Base-by-base conservation (phyloP, 176 grass and related monocot genomes). In the Saccharum spontaneum region DNA sequence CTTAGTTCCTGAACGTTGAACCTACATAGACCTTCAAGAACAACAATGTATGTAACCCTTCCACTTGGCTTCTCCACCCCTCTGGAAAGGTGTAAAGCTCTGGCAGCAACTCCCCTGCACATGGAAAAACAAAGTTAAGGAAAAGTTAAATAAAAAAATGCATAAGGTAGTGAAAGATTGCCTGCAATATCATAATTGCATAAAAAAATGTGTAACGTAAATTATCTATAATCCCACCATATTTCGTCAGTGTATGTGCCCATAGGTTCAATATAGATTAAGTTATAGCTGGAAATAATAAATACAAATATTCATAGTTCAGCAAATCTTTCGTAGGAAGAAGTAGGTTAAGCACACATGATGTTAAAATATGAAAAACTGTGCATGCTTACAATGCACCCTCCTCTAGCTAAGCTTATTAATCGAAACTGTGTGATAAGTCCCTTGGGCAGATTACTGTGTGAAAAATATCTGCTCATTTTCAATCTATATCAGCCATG, bases 51-150 rank as follows among this genome's bases (percentile, higher is more conserved):
- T 62, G 93, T 99, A 68, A 99, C 93, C 85, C 90, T 90, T 69
- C 97, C 97, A 72, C 97, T 99, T 88, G 97, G 97, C 78, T 99
- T 99, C 88, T 99, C 97, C 30, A 99, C 97, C 33, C 90, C 97
- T 94, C 91, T 90, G 30, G 97, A 99, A 84, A 99, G 93, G 83
- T 99, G 97, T 80, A 99, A 88, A 75, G 97, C 97, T 91, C 93
- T 99, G 81, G 97, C 97, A 44, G 97, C 97, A 92, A 99, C 97
- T 84, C 97, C 97, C 76, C 97, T 99, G 40, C 50, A 88, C n/a
- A 82, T 71, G 69, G 77, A 85, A 77, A 75, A 68, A 43, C 17
- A 44, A 54, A 55, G 63, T 84, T 8, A 34, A 64, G 46, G 59
- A 48, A 17, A 74, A 69, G 11, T 46, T 74, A 5, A 62, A 12